Evolutionary conservation across 768 basidiomycete species (phyloP).

Genomic region (Pleurotus giganteus): DNA sequence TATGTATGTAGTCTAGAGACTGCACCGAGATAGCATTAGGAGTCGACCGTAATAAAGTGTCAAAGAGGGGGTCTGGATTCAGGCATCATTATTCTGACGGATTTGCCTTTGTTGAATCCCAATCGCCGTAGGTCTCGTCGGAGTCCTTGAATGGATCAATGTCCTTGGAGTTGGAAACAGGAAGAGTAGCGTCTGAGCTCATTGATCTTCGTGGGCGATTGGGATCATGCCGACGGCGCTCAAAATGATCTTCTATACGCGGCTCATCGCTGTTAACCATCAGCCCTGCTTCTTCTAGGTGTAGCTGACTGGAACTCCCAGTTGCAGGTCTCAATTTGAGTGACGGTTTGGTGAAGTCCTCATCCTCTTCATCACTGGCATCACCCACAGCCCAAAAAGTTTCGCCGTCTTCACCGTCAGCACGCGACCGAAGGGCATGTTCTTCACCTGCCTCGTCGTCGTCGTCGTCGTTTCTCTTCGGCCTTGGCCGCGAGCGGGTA

Average conservation of each 20-base stretch:
- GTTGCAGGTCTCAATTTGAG: slow-evolving; percentile 25
- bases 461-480: slow-evolving; percentile 16
- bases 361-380: slow-evolving; percentile 65
- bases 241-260: slow-evolving; percentile 27
- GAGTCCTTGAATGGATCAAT: slow-evolving; percentile 13
- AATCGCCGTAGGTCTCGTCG: slow-evolving; percentile 11
- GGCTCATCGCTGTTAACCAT: slow-evolving; percentile 35
- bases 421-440: slow-evolving; percentile 36
- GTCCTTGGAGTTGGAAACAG: slow-evolving; percentile 3
- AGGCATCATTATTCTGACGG: too few species aligned
- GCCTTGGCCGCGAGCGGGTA: slow-evolving; percentile 13
- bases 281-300: slow-evolving; percentile 37
- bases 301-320: slow-evolving; percentile 12
- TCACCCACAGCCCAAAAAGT: slow-evolving; percentile 74
- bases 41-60: too few species aligned
- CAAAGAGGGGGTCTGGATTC: neutral
- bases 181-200: slow-evolving; percentile 11
- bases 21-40: too few species aligned
- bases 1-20: too few species aligned
- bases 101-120: neutral
- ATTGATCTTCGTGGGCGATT: slow-evolving; percentile 1
- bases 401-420: slow-evolving; percentile 33
- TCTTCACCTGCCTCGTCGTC: slow-evolving; percentile 25
- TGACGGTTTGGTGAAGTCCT: slow-evolving; percentile 41
- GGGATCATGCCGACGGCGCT: neutral